Evolutionary conservation across 2,329 filamentous ascomycete genomes (phyloP).

Genomic region (Zasmidium angulare): DNA sequence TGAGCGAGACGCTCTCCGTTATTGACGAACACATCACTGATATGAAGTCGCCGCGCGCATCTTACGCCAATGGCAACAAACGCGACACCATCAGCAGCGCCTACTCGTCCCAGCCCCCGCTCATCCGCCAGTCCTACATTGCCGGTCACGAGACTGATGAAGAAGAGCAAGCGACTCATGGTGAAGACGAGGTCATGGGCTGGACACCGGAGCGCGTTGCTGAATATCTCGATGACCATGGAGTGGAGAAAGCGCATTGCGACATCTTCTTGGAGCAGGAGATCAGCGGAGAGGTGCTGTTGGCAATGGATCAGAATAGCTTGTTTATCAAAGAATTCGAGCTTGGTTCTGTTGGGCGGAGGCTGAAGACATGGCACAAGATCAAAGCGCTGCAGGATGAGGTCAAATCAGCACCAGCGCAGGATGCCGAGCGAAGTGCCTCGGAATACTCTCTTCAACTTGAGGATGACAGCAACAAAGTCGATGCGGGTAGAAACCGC

Average conservation of each 20-base stretch:
- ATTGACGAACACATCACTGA: constrained; percentile 97
- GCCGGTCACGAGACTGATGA: constrained; percentile 94
- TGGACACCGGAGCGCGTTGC: constrained; percentile 85
- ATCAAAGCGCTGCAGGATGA: constrained; percentile 91
- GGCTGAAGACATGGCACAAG: constrained; percentile 94
- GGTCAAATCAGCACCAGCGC: constrained; percentile 61
- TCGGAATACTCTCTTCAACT: constrained; percentile 44
- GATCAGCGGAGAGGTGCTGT: constrained; percentile 86
- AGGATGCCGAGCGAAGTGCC: constrained; percentile 34
- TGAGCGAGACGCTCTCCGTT: constrained; percentile 92
- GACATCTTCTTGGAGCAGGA: constrained; percentile 95
- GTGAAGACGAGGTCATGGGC: constrained; percentile 68
- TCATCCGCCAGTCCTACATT: constrained; percentile 82
- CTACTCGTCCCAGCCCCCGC: constrained; percentile 72
- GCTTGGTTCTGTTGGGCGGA: constrained; percentile 82
- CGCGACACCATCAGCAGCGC: constrained; percentile 66
- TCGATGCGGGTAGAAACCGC: constrained; percentile 42
- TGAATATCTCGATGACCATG: constrained; percentile 80
- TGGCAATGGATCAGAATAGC: constrained; percentile 94
- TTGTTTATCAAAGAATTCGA: constrained; percentile 95
- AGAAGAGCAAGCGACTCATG: constrained; percentile 74
- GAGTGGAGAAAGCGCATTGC: constrained; percentile 86
- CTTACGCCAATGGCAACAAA: constrained; percentile 42
- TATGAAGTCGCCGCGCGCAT: constrained; percentile 60
- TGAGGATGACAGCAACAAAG: constrained; percentile 38